Conservation (phyloP, 2,329 filamentous ascomycete species). For the Fusarium luffae region DNA sequence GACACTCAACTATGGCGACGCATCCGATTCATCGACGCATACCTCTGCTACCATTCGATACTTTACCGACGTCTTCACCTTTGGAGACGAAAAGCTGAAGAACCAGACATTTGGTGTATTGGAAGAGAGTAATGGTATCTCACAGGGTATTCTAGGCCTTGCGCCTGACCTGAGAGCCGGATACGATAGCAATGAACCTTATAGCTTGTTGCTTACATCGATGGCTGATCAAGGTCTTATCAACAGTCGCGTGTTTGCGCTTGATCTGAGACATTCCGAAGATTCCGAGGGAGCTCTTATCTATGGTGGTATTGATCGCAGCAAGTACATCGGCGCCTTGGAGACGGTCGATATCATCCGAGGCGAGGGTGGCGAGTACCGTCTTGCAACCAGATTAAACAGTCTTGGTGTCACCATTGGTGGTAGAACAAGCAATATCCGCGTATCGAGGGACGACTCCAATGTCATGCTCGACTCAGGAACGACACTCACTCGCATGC, state of each 20-base stretch:
- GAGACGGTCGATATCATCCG: conserved; percentile 57
- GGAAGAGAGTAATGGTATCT: conserved; percentile 57
- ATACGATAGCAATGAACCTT: conserved; percentile 53
- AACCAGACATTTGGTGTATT: conserved; percentile 64
- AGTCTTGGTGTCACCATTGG: conserved; percentile 48
- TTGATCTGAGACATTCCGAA: conserved; percentile 61
- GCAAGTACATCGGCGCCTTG: conserved; percentile 61
- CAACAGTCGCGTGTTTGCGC: conserved; percentile 60
- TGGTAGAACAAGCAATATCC: conserved; percentile 39
- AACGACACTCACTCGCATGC: conserved; percentile 61
- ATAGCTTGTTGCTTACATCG: conserved; percentile 65
- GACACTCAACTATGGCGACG: conserved; percentile 55
- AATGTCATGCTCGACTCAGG: conserved; percentile 65
- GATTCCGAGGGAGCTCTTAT: conserved; percentile 60
- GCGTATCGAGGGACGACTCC: conserved; percentile 47
- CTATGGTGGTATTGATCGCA: conserved; percentile 64
- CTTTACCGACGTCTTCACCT: conserved; percentile 58
- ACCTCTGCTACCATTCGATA: conserved; percentile 58
- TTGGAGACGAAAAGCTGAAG: conserved; percentile 56
- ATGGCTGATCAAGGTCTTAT: conserved; percentile 61
- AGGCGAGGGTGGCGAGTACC: conserved; percentile 50
- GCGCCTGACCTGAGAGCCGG: conserved; percentile 56
- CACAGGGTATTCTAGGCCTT: conserved; percentile 64
- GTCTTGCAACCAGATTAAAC: conserved; percentile 51
- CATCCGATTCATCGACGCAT: conserved; percentile 49